phyloP scores from a whole-genome alignment of 164 flowering plant genomes.

The Dillenia suffruticosa region DNA sequence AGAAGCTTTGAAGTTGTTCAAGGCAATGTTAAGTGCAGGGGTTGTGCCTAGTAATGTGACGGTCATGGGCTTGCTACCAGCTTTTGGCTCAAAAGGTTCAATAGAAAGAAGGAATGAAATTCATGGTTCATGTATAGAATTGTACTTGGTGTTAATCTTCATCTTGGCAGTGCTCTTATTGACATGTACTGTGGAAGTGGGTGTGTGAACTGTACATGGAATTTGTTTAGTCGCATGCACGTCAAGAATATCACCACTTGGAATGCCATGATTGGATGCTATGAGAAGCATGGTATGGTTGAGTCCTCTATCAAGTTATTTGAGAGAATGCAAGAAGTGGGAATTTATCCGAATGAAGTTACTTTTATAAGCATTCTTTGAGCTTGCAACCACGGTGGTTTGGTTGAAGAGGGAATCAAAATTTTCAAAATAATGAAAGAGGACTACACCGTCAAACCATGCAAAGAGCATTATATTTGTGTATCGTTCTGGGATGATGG shows the following conservation, averaged over 20 bases:
- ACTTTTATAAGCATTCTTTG: slow-evolving; percentile 28
- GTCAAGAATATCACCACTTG: too few species aligned
- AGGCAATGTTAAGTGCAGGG: slow-evolving; percentile 43
- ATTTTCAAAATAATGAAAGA: too few species aligned
- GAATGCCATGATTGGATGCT: too few species aligned
- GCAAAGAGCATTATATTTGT: too few species aligned
- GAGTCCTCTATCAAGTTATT: slow-evolving; percentile 39
- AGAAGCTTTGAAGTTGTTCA: slow-evolving; percentile 46
- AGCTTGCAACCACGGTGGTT: too few species aligned
- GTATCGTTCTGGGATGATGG: slow-evolving; percentile 51
- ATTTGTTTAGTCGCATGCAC: slow-evolving; percentile 35
- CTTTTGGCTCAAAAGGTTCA: slow-evolving; percentile 38
- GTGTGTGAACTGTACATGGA: slow-evolving; percentile 35
- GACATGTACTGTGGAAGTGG: slow-evolving; percentile 37
- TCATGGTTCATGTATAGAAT: slow-evolving; percentile 45
- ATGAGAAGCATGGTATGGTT: too few species aligned
- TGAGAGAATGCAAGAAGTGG: slow-evolving; percentile 49
- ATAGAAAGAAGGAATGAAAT: slow-evolving; percentile 44
- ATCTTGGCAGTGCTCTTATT: slow-evolving; percentile 47
- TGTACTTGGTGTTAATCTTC: slow-evolving; percentile 37
- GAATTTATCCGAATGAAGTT: slow-evolving; percentile 39
- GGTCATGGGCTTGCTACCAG: slow-evolving; percentile 56
- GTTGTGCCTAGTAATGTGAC: slow-evolving; percentile 56
- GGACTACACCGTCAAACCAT: too few species aligned
- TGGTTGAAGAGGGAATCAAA: too few species aligned